Evolutionary conservation across 2,329 filamentous ascomycete genomes (phyloP).

Genomic region (Phaeoacremonium minimum): DNA sequence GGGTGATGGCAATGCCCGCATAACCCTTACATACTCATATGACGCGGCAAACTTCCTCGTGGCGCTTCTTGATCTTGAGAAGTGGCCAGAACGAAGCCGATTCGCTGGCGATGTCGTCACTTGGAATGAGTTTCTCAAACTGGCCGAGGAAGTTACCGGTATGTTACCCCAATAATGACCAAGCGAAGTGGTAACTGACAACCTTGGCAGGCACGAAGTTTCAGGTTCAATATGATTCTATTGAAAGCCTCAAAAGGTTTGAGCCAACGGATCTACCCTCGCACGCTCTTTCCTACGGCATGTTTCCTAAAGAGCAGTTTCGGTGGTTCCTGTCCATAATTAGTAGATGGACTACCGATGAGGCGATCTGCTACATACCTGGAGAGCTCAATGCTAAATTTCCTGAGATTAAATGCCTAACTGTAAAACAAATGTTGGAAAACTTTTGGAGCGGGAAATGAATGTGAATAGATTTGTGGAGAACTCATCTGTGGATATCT

Average conservation of each 20-base stretch:
- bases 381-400: slow-evolving; percentile 1
- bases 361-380: slow-evolving; percentile 1
- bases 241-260: neutral
- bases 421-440: neutral
- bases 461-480: no score
- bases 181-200: neutral
- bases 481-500: no score
- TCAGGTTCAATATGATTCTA: neutral
- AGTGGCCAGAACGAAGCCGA: slow-evolving; percentile 34
- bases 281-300: slow-evolving; percentile 1
- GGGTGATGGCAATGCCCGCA: slow-evolving; percentile 36
- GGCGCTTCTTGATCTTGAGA: slow-evolving; percentile 30
- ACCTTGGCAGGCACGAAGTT: neutral
- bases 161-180: neutral
- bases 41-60: slow-evolving; percentile 44
- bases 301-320: neutral
- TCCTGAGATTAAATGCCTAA: slow-evolving; percentile 1
- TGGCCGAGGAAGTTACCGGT: slow-evolving; percentile 30
- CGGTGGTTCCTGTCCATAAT: neutral
- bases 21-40: slow-evolving; percentile 41
- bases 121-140: slow-evolving; percentile 34
- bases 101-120: slow-evolving; percentile 36
- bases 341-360: neutral
- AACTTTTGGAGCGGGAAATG: neutral
- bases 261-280: slow-evolving; percentile 1